phyloP scores from a whole-genome alignment of 495 filamentous ascomycete species.

The Penicillium odoratum region DNA sequence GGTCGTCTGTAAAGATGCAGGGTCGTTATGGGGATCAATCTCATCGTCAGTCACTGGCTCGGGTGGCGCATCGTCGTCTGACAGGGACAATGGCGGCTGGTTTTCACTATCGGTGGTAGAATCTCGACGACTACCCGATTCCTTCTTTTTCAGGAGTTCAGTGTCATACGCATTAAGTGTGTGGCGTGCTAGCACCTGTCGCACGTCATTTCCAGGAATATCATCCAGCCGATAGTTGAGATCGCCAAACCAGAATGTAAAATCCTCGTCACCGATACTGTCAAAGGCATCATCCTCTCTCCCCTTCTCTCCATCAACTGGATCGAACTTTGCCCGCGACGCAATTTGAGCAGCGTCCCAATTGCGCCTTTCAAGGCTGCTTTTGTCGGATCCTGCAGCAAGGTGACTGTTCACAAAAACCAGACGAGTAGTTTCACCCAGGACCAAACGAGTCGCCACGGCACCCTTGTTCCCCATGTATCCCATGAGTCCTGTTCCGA shows the following conservation, averaged over 20 bases:
- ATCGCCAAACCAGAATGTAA: conserved; percentile 95
- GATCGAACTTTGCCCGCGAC: conserved; percentile 69
- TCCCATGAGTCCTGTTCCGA: conserved; percentile 86
- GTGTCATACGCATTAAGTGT: conserved; percentile 72
- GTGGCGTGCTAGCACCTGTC: conserved; percentile 79
- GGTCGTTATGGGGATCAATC: conserved; percentile 53
- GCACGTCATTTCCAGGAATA: conserved; percentile 86
- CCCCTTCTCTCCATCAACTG: conserved; percentile 58
- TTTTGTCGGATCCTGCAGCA: conserved; percentile 77
- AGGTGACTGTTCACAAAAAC: conserved; percentile 91
- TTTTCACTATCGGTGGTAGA: conserved; percentile 12
- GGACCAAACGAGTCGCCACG: conserved; percentile 73
- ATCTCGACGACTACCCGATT: conserved; percentile 32
- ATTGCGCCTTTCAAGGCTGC: conserved; percentile 76
- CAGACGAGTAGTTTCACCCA: conserved; percentile 87
- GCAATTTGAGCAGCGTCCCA: conserved; percentile 85
- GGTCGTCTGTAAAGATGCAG: conserved; percentile 75
- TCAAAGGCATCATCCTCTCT: conserved; percentile 55
- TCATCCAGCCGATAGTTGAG: conserved; percentile 92
- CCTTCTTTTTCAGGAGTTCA: conserved; percentile 27
- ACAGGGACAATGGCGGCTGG: conserved; percentile 11
- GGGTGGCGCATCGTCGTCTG: conserved; percentile 5
- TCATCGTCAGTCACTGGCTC: conserved; percentile 33
- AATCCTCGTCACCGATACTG: conserved; percentile 85
- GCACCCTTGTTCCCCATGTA: conserved; percentile 97